Evolutionary conservation across 2,329 filamentous ascomycete species (phyloP).

Genomic region (Aspergillus sclerotialis): DNA sequence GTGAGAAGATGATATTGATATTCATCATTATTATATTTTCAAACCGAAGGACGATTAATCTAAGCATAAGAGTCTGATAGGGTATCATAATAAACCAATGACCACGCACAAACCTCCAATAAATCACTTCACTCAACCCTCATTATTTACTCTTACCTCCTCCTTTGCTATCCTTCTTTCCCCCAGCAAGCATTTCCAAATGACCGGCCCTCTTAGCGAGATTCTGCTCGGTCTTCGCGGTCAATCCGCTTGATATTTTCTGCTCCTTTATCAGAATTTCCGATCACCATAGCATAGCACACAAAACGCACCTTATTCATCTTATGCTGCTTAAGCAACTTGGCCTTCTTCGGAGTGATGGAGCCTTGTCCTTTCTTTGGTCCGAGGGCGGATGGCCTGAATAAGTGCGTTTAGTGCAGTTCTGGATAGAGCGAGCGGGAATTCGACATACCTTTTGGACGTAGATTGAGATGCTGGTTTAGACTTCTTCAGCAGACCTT

Average conservation of each 20-base stretch:
- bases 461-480: constrained; percentile 20
- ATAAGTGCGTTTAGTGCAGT: constrained; percentile 1
- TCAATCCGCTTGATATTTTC: constrained; percentile 58
- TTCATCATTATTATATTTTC: too few species aligned
- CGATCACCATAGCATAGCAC: neutral
- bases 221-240: constrained; percentile 59
- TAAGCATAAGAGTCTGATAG: constrained; percentile 6
- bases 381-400: constrained; percentile 28
- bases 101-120: too few species aligned
- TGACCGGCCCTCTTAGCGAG: constrained; percentile 63
- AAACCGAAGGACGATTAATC: too few species aligned
- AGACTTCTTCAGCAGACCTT: constrained; percentile 43
- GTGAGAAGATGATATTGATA: too few species aligned
- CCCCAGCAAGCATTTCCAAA: constrained; percentile 60
- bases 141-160: constrained; percentile 31
- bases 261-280: constrained; percentile 8
- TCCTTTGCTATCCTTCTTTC: too few species aligned
- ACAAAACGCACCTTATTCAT: constrained; percentile 49
- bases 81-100: constrained; percentile 22
- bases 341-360: constrained; percentile 61
- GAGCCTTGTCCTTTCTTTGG: constrained; percentile 54
- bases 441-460: constrained; percentile 32
- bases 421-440: neutral
- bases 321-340: constrained; percentile 53
- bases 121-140: constrained; percentile 4